Percentiles rank a stretch among this genome's conserved stretches.
phyloP scores from a whole-genome alignment of 768 basidiomycete genomes.

The Phanerochaete carnosa region DNA sequence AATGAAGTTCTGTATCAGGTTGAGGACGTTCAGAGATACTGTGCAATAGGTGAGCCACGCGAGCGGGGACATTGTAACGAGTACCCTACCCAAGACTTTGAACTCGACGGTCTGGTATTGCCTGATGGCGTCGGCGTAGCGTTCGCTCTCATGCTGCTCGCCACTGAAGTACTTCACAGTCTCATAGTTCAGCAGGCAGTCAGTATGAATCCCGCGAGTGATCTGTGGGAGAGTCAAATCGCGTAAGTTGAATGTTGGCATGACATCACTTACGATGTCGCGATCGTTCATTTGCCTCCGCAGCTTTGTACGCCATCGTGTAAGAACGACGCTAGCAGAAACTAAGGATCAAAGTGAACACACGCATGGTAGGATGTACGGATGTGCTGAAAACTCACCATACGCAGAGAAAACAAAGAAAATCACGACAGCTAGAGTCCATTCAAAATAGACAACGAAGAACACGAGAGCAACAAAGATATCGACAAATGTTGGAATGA shows the following conservation, averaged over 20 bases:
- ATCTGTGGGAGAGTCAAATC: constrained; percentile 33
- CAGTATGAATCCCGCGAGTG: constrained; percentile 81
- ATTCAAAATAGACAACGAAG: constrained; percentile 63
- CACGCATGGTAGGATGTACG: neutral
- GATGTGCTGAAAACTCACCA: constrained; percentile 35
- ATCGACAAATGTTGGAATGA: constrained; percentile 81
- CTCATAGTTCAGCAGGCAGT: constrained; percentile 77
- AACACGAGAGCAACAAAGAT: constrained; percentile 65
- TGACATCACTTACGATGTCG: constrained; percentile 52
- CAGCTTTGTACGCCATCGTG: constrained; percentile 70
- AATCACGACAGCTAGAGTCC: constrained; percentile 63
- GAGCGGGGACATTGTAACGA: neutral
- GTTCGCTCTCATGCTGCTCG: constrained; percentile 70
- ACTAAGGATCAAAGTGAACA: constrained; percentile 31
- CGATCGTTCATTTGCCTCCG: constrained; percentile 79
- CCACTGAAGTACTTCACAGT: constrained; percentile 91
- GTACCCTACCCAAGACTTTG: constrained; percentile 60
- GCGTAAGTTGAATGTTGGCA: neutral
- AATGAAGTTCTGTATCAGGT: constrained; percentile 78
- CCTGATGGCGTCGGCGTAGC: constrained; percentile 68
- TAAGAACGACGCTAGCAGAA: constrained; percentile 50
- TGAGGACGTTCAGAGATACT: constrained; percentile 74
- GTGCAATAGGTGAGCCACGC: constrained; percentile 4
- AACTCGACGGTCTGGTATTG: constrained; percentile 75
- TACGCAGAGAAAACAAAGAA: constrained; percentile 74